A percentile compares a stretch with the other conserved stretches of the same genome.
phyloP scores from a whole-genome alignment of 2,329 filamentous ascomycete species.

The Pseudogymnoascus sp. region DNA sequence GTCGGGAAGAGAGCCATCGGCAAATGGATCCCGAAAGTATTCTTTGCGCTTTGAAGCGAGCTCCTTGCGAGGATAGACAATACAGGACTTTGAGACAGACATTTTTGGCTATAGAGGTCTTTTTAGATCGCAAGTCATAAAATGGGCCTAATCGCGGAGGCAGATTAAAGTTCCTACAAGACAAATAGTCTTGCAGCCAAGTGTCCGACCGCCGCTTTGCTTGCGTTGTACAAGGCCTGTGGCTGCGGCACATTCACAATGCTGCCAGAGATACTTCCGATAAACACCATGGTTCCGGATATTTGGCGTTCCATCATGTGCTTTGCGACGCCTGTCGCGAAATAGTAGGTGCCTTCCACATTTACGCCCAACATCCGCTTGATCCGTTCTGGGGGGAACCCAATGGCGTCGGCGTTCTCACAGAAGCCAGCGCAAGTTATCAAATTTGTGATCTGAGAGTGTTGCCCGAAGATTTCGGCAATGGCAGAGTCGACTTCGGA shows the following conservation, averaged over 20 bases:
- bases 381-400: conserved; percentile 83
- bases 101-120: not conserved
- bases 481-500: conserved; percentile 69
- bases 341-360: conserved; percentile 85
- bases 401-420: conserved; percentile 87
- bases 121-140: not conserved
- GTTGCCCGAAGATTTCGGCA: conserved; percentile 56
- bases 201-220: conserved; percentile 87
- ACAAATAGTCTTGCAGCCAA: conserved; percentile 44
- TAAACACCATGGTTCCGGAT: conserved; percentile 81
- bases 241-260: conserved; percentile 96
- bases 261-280: conserved; percentile 82
- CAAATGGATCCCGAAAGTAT: not conserved
- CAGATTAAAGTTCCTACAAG: not conserved
- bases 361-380: conserved; percentile 93
- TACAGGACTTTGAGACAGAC: not conserved
- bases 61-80: not conserved
- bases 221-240: conserved; percentile 84
- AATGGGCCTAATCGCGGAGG: not conserved
- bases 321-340: conserved; percentile 73
- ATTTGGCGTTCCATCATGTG: conserved; percentile 77
- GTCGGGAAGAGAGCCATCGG: not conserved
- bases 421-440: conserved; percentile 96
- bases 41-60: not conserved
- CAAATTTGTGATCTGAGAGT: conserved; percentile 80